phyloP scores from a whole-genome alignment of 345 rosid species.

The Noccaea bulbosa region DNA sequence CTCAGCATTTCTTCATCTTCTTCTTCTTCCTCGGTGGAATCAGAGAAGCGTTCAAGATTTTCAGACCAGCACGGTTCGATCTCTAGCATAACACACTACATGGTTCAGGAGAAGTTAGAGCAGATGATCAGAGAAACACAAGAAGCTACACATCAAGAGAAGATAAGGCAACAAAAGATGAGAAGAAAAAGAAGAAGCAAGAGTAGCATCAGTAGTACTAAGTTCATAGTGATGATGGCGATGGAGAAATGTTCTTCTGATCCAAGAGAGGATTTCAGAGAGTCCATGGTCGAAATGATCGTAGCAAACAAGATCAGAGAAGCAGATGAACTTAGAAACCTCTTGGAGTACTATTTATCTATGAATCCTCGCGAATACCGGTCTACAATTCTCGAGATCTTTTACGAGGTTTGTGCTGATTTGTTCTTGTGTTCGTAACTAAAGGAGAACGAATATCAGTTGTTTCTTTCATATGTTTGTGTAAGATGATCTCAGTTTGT shows the following conservation, averaged over 20 bases:
- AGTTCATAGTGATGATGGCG: constrained; percentile 84
- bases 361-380: constrained; percentile 73
- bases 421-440: constrained; percentile 61
- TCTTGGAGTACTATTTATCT: constrained; percentile 79
- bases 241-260: constrained; percentile 79
- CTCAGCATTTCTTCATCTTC: constrained; percentile 65
- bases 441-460: constrained; percentile 17
- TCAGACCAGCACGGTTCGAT: constrained; percentile 54
- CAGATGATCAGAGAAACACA: constrained; percentile 73
- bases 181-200: constrained; percentile 46
- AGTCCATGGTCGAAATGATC: constrained; percentile 85
- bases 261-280: constrained; percentile 78
- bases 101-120: constrained; percentile 87
- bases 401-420: constrained; percentile 75
- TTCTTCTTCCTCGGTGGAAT: constrained; percentile 60
- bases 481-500: constrained; percentile 30
- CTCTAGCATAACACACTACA: constrained; percentile 80
- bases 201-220: constrained; percentile 44
- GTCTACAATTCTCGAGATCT: constrained; percentile 67
- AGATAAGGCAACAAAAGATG: constrained; percentile 38
- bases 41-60: constrained; percentile 38
- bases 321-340: constrained; percentile 70
- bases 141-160: constrained; percentile 47
- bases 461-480: constrained; percentile 24
- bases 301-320: constrained; percentile 60